Evolutionary conservation across 2,329 filamentous ascomycete species (phyloP), one percentile per base, ranked within the genome.

Genomic region (Lasiodiplodia sp.): DNA sequence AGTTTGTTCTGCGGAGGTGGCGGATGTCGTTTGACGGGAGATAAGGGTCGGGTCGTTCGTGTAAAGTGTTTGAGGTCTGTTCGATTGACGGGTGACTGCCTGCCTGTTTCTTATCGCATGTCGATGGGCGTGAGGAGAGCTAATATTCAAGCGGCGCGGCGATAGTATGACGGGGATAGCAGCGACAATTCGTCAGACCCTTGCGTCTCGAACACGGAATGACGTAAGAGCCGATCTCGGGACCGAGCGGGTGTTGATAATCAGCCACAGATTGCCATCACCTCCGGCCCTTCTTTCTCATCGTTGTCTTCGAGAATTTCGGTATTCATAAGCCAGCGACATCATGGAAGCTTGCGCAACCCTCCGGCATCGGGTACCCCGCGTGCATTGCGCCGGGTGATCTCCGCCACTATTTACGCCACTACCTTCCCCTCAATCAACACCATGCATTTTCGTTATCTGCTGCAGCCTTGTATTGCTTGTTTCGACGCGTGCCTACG

Each of bases 221-320:
- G 66, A 63, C 66, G 66, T 68, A 68, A 62, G 66, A 28, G 47
- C 57, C 66, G 55, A 60, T 52, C 47, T 56, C 57, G 66, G 66
- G 38, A 14, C 38, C 62, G 49, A 64, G 40, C 18, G 21, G 8
- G 28, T 28, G 14, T 34, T 67, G 40, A 40, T 62, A 68, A 53
- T 67, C 63, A 34, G 31, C 31, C 31, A 34, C 31, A 34, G 1
- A 34, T 34, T 56, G n/a, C 31, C 62, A 52, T 25, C 28, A 18
- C 23, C 34, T 18, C 44, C 60, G 44, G 14, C 4, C 18, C 21
- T 16, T 23, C 8, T 55, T 38, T 38, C 37, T 23, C 62, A 10
- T 18, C 28, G 2, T 47, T 21, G 7, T 57, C 31, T n/a, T 14
- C 34, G 28, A 23, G 37, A 40, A 58, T 25, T 12, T 60, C 56